Evolutionary conservation across 257 asterid species (phyloP).

Genomic region (Vinca minor): DNA sequence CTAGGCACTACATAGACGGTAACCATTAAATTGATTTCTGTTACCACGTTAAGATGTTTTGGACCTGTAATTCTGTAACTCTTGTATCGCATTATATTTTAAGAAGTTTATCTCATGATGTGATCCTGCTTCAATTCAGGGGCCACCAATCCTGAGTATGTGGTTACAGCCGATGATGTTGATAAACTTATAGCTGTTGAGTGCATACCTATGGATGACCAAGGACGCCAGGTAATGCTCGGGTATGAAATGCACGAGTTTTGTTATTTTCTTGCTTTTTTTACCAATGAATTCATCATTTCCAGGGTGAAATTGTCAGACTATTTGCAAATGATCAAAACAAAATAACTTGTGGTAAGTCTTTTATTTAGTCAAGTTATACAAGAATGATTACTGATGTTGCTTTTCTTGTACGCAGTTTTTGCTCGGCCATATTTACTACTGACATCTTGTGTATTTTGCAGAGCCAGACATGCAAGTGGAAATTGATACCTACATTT

Average conservation of each 20-base stretch:
- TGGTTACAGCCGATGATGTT: conserved; percentile 93
- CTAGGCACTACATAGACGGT: conserved; percentile 95
- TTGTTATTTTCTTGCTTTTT: conserved; percentile 14
- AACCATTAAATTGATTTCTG: conserved; percentile 13
- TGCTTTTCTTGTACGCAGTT: not conserved
- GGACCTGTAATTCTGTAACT: not conserved
- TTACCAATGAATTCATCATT: conserved; percentile 17
- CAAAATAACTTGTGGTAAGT: conserved; percentile 96
- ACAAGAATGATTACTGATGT: not conserved
- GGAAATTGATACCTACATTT: conserved; percentile 65
- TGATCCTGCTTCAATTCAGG: conserved; percentile 36
- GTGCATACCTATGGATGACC: conserved; percentile 99
- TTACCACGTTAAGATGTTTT: not conserved
- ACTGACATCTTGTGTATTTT: conserved; percentile 23
- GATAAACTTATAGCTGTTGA: conserved; percentile 91
- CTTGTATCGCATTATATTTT: conserved; percentile 2
- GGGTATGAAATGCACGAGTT: not conserved
- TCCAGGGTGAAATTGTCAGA: conserved; percentile 90
- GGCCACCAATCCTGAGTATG: conserved; percentile 96
- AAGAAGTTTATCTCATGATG: not conserved
- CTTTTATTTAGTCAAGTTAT: conserved; percentile 1
- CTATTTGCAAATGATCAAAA: conserved; percentile 86
- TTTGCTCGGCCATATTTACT: conserved; percentile 5
- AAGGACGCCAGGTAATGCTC: conserved; percentile 67
- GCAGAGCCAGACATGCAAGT: conserved; percentile 87